phyloP scores from a whole-genome alignment of 495 filamentous ascomycete genomes.

The Lophium mytilinum region DNA sequence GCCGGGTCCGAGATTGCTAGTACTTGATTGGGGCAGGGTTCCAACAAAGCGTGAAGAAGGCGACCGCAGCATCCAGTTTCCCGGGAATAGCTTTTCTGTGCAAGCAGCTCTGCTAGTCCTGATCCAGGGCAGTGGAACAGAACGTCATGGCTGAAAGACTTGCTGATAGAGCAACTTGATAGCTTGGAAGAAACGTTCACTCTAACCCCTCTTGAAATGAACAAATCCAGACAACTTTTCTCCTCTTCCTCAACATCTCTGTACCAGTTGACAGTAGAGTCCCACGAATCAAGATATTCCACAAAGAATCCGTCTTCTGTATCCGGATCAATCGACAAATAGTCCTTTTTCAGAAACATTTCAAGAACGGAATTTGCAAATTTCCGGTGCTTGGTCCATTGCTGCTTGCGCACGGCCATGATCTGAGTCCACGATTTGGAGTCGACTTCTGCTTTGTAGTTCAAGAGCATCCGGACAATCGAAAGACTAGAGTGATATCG shows the following conservation, averaged over 20 bases:
- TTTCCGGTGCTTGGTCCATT: background rate
- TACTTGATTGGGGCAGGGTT: background rate
- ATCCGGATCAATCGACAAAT: background rate
- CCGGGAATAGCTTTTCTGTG: background rate
- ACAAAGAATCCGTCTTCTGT: background rate
- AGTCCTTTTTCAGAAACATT: background rate
- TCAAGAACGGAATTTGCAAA: background rate
- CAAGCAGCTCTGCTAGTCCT: background rate
- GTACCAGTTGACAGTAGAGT: background rate
- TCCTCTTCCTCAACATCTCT: background rate
- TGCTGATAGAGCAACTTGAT: background rate
- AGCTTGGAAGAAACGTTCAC: background rate
- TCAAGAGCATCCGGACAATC: slow-evolving; percentile 1
- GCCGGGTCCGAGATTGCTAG: background rate
- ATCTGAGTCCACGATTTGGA: background rate
- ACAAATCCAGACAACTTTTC: background rate
- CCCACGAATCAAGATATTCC: background rate
- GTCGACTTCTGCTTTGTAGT: slow-evolving; percentile 1
- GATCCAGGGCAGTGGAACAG: background rate
- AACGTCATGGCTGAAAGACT: background rate
- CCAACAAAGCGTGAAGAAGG: background rate
- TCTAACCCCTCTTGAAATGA: background rate
- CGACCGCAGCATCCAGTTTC: background rate
- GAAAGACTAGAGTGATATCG: background rate
- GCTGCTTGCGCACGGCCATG: background rate